These are phyloP conservation scores for Magnusiomyces fungicola DNA, from an alignment of 1,139 yeast genomes.

Conservation along the genomic window DNA sequence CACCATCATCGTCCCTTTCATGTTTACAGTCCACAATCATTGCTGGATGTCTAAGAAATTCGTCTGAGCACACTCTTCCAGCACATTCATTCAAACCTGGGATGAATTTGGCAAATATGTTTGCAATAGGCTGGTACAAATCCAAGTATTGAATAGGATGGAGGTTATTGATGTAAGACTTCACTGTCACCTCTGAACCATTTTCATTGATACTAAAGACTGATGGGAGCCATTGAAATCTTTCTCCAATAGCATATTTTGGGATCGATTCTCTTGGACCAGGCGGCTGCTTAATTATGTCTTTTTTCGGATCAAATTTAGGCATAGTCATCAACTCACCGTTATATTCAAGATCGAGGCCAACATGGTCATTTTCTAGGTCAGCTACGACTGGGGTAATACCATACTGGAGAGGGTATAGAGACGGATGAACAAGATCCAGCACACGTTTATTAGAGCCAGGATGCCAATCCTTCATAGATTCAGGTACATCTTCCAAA, in stretches of 20 bases:
- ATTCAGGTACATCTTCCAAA: conserved; percentile 50
- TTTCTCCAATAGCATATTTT: background rate
- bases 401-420: conserved; percentile 37
- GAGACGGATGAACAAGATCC: conserved; percentile 41
- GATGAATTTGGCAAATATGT: conserved; percentile 28
- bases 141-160: conserved; percentile 27
- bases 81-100: conserved; percentile 34
- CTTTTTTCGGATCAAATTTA: too few relatives aligned
- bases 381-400: conserved; percentile 28
- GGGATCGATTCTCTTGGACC: too few relatives aligned
- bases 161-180: conserved; percentile 36
- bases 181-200: conserved; percentile 16
- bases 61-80: too few relatives aligned
- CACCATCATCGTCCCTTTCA: too few relatives aligned
- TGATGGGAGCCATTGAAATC: conserved; percentile 14
- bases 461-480: conserved; percentile 36
- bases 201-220: conserved; percentile 12
- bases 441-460: conserved; percentile 35
- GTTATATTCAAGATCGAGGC: background rate
- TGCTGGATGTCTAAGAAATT: too few relatives aligned
- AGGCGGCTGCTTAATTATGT: too few relatives aligned
- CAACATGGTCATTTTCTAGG: conserved; percentile 3
- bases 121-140: conserved; percentile 29
- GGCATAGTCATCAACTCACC: background rate
- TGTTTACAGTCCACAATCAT: too few relatives aligned